phyloP scores from a whole-genome alignment of 1,284 basidiomycete genomes.

The Leccinum subrobustum region DNA sequence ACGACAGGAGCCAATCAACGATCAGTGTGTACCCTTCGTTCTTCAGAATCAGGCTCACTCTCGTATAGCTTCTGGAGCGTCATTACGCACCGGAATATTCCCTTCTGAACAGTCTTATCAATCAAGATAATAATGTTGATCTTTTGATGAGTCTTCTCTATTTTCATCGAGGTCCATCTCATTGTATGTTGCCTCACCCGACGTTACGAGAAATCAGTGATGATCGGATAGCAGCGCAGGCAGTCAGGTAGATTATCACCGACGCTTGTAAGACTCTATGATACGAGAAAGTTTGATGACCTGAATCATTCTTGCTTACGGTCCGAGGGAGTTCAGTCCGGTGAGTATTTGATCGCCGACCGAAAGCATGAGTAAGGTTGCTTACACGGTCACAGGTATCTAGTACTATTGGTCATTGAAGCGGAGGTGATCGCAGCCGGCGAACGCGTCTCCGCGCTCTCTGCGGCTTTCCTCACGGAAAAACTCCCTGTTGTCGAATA shows the following conservation, averaged over 20 bases:
- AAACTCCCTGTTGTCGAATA: slow-evolving; percentile 21
- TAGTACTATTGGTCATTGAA: no score
- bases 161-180: background rate
- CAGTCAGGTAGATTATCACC: no score
- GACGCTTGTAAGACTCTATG: no score
- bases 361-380: background rate
- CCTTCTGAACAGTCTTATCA: background rate
- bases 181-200: no score
- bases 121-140: slow-evolving; percentile 4
- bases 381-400: no score
- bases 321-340: no score
- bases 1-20: slow-evolving; percentile 5
- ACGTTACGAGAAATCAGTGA: no score
- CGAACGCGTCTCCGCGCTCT: slow-evolving; percentile 17
- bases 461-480: slow-evolving; percentile 15
- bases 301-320: background rate
- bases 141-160: slow-evolving; percentile 11
- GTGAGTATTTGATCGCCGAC: background rate
- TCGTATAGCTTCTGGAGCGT: slow-evolving; percentile 18
- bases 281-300: no score
- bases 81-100: slow-evolving; percentile 17
- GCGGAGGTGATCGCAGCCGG: slow-evolving; percentile 22
- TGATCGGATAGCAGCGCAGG: no score
- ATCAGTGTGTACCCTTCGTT: background rate
- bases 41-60: background rate